Evolutionary conservation across 2,329 filamentous ascomycete species (phyloP).

Genomic region (Keithomyces neogunnii): DNA sequence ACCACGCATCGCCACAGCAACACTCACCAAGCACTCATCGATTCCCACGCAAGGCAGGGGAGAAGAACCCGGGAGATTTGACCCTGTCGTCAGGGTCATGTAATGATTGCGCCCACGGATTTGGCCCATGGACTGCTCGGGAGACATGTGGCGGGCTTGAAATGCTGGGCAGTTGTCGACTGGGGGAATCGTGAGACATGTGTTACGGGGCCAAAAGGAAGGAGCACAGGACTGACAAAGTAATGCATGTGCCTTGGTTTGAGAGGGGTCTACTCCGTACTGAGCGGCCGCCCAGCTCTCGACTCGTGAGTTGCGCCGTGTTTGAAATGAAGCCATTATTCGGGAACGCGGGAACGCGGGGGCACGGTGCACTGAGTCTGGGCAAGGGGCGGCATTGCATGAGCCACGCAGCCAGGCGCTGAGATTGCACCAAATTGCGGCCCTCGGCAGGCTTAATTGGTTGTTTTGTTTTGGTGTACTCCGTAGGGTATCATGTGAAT

Average conservation of each 20-base stretch:
- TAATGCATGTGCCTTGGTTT: slow-evolving; percentile 10
- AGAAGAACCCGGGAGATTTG: slow-evolving; percentile 34
- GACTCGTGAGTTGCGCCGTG: not conserved
- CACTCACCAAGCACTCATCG: slow-evolving; percentile 56
- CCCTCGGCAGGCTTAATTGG: too few species aligned
- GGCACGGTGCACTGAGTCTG: too few species aligned
- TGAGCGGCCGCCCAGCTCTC: slow-evolving; percentile 6
- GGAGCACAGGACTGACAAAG: slow-evolving; percentile 1
- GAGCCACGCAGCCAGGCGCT: too few species aligned
- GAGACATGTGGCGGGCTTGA: slow-evolving; percentile 46
- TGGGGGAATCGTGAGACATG: slow-evolving; percentile 57
- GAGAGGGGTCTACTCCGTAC: slow-evolving; percentile 13
- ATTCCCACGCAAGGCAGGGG: slow-evolving; percentile 48
- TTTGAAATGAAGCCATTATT: not conserved
- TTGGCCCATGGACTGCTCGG: slow-evolving; percentile 51
- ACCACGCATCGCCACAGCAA: slow-evolving; percentile 61
- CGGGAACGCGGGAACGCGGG: too few species aligned
- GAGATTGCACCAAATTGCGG: too few species aligned
- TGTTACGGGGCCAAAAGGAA: not conserved
- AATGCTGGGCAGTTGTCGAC: slow-evolving; percentile 61
- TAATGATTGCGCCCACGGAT: slow-evolving; percentile 57
- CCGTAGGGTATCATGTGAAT: too few species aligned
- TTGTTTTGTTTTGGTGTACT: too few species aligned
- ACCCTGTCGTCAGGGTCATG: slow-evolving; percentile 52
- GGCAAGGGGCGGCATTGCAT: too few species aligned